phyloP scores from a whole-genome alignment of 2,329 filamentous ascomycete genomes.

The Biscogniauxia mediterranea region DNA sequence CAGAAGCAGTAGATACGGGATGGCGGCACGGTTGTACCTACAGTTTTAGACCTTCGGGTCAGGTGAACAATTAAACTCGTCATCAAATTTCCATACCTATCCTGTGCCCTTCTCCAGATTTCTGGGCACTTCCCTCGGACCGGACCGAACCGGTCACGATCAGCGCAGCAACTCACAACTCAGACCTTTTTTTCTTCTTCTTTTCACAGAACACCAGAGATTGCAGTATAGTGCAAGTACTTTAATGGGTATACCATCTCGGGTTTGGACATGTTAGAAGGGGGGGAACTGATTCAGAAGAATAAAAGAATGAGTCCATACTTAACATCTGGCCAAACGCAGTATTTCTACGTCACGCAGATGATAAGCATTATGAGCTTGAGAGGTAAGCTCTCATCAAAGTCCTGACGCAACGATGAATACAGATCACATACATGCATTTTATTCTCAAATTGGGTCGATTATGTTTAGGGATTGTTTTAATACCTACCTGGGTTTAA shows the following conservation, averaged over 20 bases:
- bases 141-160: neutral
- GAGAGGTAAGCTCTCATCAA: neutral
- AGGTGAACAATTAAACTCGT: constrained; percentile 24
- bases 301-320: neutral
- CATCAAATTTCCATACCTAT: constrained; percentile 6
- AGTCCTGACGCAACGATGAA: neutral
- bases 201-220: neutral
- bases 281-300: neutral
- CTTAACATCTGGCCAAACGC: neutral
- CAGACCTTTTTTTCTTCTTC: too few species aligned
- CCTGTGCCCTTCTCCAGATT: neutral
- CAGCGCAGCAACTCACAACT: neutral
- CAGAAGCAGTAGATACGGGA: constrained; percentile 13
- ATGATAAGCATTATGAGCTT: neutral
- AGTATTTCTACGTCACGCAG: neutral
- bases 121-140: neutral
- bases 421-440: neutral
- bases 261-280: neutral
- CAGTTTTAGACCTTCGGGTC: constrained; percentile 27
- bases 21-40: constrained; percentile 22
- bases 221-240: neutral
- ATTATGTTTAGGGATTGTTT: too few species aligned
- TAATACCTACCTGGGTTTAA: too few species aligned
- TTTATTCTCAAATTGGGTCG: too few species aligned
- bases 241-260: neutral